phyloP scores from a whole-genome alignment of 139 green algal genomes.

The Pseudopediastrum boryanum region DNA sequence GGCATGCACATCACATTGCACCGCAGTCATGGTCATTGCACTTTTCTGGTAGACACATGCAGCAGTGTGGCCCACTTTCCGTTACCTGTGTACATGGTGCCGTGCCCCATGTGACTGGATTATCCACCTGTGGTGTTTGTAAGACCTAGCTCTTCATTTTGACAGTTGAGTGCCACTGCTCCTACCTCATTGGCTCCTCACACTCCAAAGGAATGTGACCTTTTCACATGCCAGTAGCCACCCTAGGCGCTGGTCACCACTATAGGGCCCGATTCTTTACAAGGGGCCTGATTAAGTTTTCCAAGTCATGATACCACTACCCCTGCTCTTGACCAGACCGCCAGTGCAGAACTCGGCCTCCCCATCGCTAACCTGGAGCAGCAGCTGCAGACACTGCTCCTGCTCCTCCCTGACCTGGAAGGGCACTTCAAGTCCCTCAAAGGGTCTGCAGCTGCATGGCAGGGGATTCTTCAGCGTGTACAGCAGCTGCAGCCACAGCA shows the following conservation, averaged over 20 bases:
- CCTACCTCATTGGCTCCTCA: not conserved
- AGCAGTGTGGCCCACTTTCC: too few relatives aligned
- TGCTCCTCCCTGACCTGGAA: slow-evolving; percentile 27
- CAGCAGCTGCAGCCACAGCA: slow-evolving; percentile 12
- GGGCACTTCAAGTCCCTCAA: not conserved
- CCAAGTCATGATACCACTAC: not conserved
- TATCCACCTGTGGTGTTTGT: too few relatives aligned
- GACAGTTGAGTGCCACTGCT: not conserved
- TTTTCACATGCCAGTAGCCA: not conserved
- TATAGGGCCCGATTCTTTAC: not conserved
- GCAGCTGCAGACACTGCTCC: slow-evolving; percentile 15
- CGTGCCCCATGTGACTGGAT: too few relatives aligned
- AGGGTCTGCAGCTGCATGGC: slow-evolving; percentile 1
- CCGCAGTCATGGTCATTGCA: not conserved
- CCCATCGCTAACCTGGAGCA: not conserved
- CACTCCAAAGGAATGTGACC: not conserved
- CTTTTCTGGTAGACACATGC: not conserved
- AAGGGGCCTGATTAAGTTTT: not conserved
- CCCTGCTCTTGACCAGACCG: not conserved
- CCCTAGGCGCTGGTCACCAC: not conserved
- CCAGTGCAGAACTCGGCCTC: not conserved
- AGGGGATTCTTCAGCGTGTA: not conserved
- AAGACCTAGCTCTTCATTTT: not conserved
- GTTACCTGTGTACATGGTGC: too few relatives aligned
- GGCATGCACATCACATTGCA: not conserved